Conservation (phyloP, 345 rosid species). For the Eucalyptus polybractea region DNA sequence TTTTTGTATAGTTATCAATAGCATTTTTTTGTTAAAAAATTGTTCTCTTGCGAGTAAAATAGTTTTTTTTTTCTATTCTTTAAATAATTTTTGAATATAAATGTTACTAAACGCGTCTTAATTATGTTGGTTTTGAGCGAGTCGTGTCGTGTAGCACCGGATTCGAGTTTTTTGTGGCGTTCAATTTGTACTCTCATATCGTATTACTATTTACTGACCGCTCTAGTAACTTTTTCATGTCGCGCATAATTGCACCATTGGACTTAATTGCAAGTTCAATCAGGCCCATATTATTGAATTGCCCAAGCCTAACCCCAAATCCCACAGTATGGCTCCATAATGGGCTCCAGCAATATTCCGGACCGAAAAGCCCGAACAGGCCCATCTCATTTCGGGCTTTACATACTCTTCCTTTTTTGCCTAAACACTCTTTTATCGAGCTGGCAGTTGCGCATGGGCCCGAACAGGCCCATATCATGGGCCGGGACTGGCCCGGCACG, state of each 20-base stretch:
- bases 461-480: too few species aligned
- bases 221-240: accelerated
- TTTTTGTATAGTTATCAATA: accelerated
- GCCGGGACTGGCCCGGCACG: accelerated
- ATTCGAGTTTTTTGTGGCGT: not conserved
- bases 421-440: not conserved
- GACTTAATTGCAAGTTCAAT: not conserved
- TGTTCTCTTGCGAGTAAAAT: too few species aligned
- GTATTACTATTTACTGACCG: accelerated
- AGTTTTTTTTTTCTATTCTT: accelerated
- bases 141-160: accelerated
- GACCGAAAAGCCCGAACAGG: not conserved
- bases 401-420: not conserved
- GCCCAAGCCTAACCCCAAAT: not conserved
- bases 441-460: not conserved
- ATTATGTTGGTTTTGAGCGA: not conserved
- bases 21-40: too few species aligned
- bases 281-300: not conserved
- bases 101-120: too few species aligned
- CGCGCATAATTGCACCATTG: accelerated
- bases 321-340: not conserved
- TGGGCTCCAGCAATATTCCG: not conserved
- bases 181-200: not conserved
- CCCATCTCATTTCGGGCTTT: not conserved
- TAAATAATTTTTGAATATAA: too few species aligned